These are phyloP conservation scores for Conoideocrella luteorostrata DNA, from an alignment of 2,329 filamentous ascomycete genomes.

Conservation along the genomic window DNA sequence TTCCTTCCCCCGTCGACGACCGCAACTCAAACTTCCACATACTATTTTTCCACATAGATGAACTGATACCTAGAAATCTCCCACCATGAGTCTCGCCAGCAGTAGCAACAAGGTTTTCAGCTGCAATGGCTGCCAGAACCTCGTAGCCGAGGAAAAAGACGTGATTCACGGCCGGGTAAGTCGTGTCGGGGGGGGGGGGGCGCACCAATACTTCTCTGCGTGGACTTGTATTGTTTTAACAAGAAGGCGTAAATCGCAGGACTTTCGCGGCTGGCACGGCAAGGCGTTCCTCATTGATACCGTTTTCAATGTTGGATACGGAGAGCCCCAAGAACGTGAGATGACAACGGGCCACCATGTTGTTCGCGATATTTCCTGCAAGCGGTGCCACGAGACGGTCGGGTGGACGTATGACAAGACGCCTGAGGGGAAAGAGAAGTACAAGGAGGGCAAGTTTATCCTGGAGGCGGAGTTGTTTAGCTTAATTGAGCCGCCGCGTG, in stretches of 20 bases:
- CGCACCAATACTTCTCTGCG: neutral
- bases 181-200: neutral
- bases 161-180: neutral
- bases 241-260: too few species aligned
- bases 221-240: too few species aligned
- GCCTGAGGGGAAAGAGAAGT: neutral
- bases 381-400: neutral
- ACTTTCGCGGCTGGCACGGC: neutral
- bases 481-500: neutral
- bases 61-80: neutral
- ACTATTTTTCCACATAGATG: too few species aligned
- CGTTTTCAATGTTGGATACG: neutral
- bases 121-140: neutral
- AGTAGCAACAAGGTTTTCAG: neutral
- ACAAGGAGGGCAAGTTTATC: neutral
- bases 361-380: neutral
- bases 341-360: neutral
- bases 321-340: neutral
- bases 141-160: neutral
- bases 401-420: neutral
- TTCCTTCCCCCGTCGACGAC: too few species aligned
- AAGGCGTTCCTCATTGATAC: neutral
- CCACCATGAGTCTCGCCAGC: neutral
- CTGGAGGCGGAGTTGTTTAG: neutral
- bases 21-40: too few species aligned